Conservation (phyloP, 495 filamentous ascomycete species). For the Aspergillus cavernicola region DNA sequence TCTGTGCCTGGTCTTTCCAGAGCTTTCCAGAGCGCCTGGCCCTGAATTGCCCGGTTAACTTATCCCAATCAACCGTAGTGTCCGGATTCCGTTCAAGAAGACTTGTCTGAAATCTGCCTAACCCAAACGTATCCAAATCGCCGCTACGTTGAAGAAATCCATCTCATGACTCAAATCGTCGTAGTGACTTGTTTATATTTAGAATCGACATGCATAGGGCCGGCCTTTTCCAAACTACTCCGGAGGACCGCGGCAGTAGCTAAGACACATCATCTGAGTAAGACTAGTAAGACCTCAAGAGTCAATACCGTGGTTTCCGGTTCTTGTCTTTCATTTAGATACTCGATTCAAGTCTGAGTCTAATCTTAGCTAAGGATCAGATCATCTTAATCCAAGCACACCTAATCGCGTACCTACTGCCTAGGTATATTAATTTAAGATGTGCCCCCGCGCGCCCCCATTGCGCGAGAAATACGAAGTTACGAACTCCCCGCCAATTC, state of each 20-base stretch:
- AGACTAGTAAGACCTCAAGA: not conserved
- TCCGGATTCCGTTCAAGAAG: too few species aligned
- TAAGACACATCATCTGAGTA: constrained; percentile 1
- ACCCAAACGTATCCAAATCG: too few species aligned
- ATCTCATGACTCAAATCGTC: not conserved
- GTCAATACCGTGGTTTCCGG: too few species aligned
- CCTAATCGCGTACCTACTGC: not conserved
- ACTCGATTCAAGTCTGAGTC: too few species aligned
- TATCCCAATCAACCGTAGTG: not conserved
- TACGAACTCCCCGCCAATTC: not conserved
- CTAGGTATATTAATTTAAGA: too few species aligned
- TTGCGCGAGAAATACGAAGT: not conserved
- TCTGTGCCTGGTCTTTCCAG: not conserved
- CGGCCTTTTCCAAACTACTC: not conserved
- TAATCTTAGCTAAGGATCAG: too few species aligned
- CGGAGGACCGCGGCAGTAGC: not conserved
- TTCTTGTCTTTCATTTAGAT: too few species aligned
- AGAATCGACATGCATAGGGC: constrained; percentile 1
- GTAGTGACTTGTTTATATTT: not conserved
- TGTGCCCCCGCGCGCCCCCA: too few species aligned
- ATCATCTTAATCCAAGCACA: not conserved
- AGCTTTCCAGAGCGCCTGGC: not conserved
- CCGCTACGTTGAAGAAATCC: not conserved
- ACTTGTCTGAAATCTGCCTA: too few species aligned
- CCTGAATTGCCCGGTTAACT: not conserved